These are phyloP conservation scores for Pichia sp. DNA, from an alignment of 1,139 yeast genomes.

Conservation along the genomic window DNA sequence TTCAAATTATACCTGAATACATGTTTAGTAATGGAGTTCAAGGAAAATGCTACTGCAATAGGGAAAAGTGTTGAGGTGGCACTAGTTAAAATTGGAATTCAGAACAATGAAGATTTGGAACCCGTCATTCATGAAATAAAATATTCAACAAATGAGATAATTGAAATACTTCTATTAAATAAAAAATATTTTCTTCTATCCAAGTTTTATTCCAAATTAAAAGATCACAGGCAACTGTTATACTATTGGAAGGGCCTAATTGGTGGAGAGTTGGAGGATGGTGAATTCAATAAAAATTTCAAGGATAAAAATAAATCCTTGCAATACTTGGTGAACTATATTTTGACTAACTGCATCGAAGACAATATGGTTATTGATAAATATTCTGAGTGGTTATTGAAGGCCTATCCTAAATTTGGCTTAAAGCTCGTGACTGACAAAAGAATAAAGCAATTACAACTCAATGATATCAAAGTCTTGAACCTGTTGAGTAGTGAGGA, in stretches of 20 bases:
- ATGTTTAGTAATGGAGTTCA: conserved; percentile 33
- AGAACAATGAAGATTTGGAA: conserved; percentile 20
- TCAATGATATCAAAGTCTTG: conserved; percentile 29
- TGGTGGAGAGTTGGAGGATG: conserved; percentile 34
- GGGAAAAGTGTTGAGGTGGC: conserved; percentile 40
- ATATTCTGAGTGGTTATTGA: conserved; percentile 43
- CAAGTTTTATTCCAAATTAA: conserved; percentile 33
- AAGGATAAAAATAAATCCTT: conserved; percentile 23
- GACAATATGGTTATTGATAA: conserved; percentile 37
- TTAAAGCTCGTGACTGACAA: conserved; percentile 36
- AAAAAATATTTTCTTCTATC: conserved; percentile 37
- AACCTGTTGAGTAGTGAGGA: conserved; percentile 14
- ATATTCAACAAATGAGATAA: conserved; percentile 24
- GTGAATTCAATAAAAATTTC: conserved; percentile 22
- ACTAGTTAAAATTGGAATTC: conserved; percentile 29
- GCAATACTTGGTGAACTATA: conserved; percentile 32
- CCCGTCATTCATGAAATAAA: conserved; percentile 20
- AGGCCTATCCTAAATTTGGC: conserved; percentile 38
- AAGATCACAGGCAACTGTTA: conserved; percentile 34
- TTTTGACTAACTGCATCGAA: conserved; percentile 33
- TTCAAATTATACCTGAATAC: conserved; percentile 34
- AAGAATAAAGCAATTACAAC: conserved; percentile 24
- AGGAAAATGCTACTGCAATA: conserved; percentile 32
- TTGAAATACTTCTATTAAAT: conserved; percentile 27
- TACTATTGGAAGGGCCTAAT: conserved; percentile 39